Base-by-base conservation (phyloP, 768 basidiomycete species). In the Boletus insuetus region DNA sequence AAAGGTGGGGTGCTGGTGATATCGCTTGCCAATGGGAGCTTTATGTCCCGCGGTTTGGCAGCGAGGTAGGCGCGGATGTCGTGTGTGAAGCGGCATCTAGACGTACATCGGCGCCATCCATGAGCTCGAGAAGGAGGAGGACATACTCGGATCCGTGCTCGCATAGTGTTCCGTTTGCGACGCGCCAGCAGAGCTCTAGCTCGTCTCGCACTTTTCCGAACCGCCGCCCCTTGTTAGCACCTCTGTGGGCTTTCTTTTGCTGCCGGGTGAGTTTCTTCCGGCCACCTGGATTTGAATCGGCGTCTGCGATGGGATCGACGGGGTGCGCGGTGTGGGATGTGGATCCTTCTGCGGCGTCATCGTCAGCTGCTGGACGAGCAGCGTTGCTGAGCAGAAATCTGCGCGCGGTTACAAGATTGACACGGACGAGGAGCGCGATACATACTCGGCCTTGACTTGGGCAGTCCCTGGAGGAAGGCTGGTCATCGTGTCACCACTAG, bases 151-250 rank as follows among this genome's bases (percentile, higher is more conserved):
- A 71, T 19, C 89, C 89, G 60, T 83, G 83, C 58, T 89, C 85
- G 65, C 94, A 97, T 9, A 75, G 62, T 34, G 77, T 74, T 0
- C 87, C 89, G 49, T 77, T 82, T 3, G 91, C 94, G 49, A 93
- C 73, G 49, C 79, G 81, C 82, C 86, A 89, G 72, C 95, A 98
- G 26, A 98, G 74, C 34, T 92, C 86, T 3, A 92, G 72, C 42
- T 89, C 88, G 64, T 95, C 94, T 50, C 82, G 78, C 17, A 89
- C 77, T 65, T 87, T 87, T 17, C 79, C 84, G 69, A 93, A 94
- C 14, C 84, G 79, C 40, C 95, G 73, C 13, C 83, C 86, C 67
- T 93, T 95, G 70, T 96, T 97, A 55, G 86, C 84, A 3, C 94
- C 94, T 32, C 82, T 76, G 56, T 83, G 80, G 12, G 85, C 82